phyloP scores from a whole-genome alignment of 305 asterid species.

The Euphrasia arctica region DNA sequence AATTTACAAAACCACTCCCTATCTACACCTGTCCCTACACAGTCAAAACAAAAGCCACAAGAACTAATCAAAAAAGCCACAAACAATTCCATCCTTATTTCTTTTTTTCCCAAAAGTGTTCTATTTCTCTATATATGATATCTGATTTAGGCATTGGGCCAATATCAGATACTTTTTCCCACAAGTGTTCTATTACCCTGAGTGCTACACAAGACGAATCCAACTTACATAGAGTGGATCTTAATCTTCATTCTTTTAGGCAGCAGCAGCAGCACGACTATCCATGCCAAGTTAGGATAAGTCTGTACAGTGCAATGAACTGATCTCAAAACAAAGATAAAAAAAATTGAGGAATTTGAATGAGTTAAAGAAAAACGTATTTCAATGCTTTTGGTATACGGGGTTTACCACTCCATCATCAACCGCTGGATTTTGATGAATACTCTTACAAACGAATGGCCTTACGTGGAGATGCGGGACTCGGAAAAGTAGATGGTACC shows the following conservation, averaged over 20 bases:
- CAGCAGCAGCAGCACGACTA: background rate
- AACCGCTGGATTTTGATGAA: conserved; percentile 17
- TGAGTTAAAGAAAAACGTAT: background rate
- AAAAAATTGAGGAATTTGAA: background rate
- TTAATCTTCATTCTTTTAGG: background rate
- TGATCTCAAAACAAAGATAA: conserved; percentile 6
- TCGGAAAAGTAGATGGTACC: conserved; percentile 34
- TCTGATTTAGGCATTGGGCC: background rate
- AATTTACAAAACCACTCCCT: conserved; percentile 32
- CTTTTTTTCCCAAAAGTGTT: conserved; percentile 14
- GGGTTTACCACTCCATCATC: conserved; percentile 35
- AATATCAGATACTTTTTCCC: background rate
- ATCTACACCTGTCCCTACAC: conserved; percentile 24
- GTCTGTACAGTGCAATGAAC: background rate
- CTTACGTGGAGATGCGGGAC: conserved; percentile 46
- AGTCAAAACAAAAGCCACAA: conserved; percentile 7
- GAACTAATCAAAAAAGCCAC: conserved; percentile 26
- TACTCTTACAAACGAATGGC: conserved; percentile 24
- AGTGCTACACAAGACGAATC: conserved; percentile 12
- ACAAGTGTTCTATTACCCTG: conserved; percentile 5
- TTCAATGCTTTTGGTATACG: conserved; percentile 7
- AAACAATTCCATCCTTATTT: background rate
- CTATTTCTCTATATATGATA: background rate
- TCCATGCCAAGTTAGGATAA: conserved; percentile 5
- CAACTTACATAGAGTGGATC: background rate